phyloP scores from a whole-genome alignment of 1,284 basidiomycete genomes.

The Moesziomyces globuligerus region DNA sequence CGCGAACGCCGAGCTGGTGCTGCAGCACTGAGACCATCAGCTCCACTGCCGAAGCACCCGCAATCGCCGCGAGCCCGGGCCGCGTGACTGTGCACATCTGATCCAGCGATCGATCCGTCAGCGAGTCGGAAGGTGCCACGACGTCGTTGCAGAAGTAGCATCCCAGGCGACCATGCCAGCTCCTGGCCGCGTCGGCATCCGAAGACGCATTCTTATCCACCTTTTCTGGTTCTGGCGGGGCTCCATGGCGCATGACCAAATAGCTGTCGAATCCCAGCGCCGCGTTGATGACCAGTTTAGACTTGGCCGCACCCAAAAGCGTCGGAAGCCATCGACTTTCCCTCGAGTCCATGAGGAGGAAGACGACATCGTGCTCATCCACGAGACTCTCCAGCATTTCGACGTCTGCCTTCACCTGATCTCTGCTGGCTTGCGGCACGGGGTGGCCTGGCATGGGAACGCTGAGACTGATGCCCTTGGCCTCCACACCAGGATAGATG shows the following conservation, averaged over 20 bases:
- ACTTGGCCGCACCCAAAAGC: constrained; percentile 81
- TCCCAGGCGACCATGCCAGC: constrained; percentile 70
- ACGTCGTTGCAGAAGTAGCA: constrained; percentile 99
- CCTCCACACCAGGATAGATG: constrained; percentile 91
- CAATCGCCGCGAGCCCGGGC: constrained; percentile 93
- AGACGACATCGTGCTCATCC: constrained; percentile 85
- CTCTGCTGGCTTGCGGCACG: constrained; percentile 72
- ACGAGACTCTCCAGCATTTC: constrained; percentile 79
- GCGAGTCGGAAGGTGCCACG: constrained; percentile 90
- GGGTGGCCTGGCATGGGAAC: constrained; percentile 99
- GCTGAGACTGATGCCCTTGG: constrained; percentile 77
- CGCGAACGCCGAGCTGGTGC: constrained; percentile 70
- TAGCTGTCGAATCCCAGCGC: constrained; percentile 96
- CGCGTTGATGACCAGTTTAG: constrained; percentile 93
- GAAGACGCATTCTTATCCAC: not conserved
- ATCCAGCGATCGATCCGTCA: constrained; percentile 92
- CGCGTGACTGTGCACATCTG: constrained; percentile 99
- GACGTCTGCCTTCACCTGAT: constrained; percentile 77
- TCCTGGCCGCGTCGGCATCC: constrained; percentile 24
- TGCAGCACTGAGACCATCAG: constrained; percentile 88
- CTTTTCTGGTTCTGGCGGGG: constrained; percentile 68
- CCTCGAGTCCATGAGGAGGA: constrained; percentile 95
- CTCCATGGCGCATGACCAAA: constrained; percentile 95
- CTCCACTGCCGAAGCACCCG: constrained; percentile 89
- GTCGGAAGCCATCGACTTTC: constrained; percentile 97